Evolutionary conservation across 345 rosid genomes (phyloP).

Genomic region (Eucalyptus sp.): DNA sequence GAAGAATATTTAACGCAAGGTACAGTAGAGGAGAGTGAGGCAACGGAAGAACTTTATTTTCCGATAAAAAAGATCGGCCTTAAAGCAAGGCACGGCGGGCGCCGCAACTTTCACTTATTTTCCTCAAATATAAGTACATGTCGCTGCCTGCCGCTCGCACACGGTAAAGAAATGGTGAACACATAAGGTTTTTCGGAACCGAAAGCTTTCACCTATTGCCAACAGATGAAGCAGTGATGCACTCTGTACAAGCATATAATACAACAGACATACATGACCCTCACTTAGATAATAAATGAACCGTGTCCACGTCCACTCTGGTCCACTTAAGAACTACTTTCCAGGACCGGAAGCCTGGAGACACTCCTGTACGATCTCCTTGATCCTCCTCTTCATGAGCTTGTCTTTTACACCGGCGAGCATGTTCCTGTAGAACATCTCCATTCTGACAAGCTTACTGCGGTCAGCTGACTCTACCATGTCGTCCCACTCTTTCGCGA

Average conservation of each 20-base stretch:
- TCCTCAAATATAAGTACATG: not conserved
- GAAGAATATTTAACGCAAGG: not conserved
- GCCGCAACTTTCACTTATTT: not conserved
- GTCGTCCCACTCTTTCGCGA: slow-evolving; percentile 67
- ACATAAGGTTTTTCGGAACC: not conserved
- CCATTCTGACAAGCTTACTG: slow-evolving; percentile 57
- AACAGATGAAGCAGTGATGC: not conserved
- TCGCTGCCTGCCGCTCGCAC: not conserved
- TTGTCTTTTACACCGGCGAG: slow-evolving; percentile 73
- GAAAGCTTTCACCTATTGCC: not conserved
- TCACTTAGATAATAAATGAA: not conserved
- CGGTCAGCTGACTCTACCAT: slow-evolving; percentile 71
- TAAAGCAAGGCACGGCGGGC: not conserved
- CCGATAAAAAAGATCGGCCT: not conserved
- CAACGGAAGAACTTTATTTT: not conserved
- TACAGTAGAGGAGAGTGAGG: not conserved
- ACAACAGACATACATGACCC: not conserved
- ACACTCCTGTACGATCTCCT: slow-evolving; percentile 65
- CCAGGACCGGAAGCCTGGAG: slow-evolving; percentile 26
- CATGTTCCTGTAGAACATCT: slow-evolving; percentile 65
- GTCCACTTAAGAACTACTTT: not conserved
- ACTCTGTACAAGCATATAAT: not conserved
- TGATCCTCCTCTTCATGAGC: slow-evolving; percentile 70
- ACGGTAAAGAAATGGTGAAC: not conserved
- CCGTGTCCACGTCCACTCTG: not conserved